Base-by-base conservation (phyloP, 164 flowering plant genomes). In the Chimonanthus salicifolius region DNA sequence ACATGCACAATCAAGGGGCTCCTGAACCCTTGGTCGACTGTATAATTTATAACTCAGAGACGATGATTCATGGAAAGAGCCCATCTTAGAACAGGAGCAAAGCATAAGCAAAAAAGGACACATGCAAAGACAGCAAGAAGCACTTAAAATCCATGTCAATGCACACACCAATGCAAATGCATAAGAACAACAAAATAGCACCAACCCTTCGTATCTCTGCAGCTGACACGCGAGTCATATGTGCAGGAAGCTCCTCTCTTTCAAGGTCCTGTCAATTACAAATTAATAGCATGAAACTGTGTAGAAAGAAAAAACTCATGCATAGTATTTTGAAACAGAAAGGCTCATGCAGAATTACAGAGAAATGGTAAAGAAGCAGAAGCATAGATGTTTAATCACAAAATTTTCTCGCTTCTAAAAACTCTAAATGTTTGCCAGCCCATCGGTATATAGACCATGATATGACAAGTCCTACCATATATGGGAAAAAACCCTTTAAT, bases 171-270 rank as follows among this genome's bases (percentile, higher is more conserved):
- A n/a, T 16, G 13, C 8, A 21, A 18, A 21, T 18, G 13, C 13
- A 51, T 51, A 51, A 9, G 48, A 51, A 44, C 13, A 20, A 4
- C 46, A 49, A 2, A 16, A 54, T 6, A 44, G 44, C 3, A n/a
- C 69, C 72, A 74, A 85, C 87, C 81, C 74, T 78, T 75, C 72
- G 80, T 44, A 86, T 86, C 66, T 85, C 87, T 58, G 70, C 82
- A 58, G 76, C 78, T 48, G 89, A 83, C 18, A 85, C 89, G 67
- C 78, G 81, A 21, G 80, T 85, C 88, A 86, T 86, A 62, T 85
- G 83, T 6, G 82, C 76, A 15, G 89, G 89, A 69, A 86, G 89
- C 77, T 86, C 89, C 49, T 86, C 86, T 65, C 74, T 82, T 43
- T 80, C 86, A 69, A 75, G 74, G 62, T 85, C 85, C 89, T 84